phyloP scores from a whole-genome alignment of 148 eudicot genomes.

The Silene latifolia region DNA sequence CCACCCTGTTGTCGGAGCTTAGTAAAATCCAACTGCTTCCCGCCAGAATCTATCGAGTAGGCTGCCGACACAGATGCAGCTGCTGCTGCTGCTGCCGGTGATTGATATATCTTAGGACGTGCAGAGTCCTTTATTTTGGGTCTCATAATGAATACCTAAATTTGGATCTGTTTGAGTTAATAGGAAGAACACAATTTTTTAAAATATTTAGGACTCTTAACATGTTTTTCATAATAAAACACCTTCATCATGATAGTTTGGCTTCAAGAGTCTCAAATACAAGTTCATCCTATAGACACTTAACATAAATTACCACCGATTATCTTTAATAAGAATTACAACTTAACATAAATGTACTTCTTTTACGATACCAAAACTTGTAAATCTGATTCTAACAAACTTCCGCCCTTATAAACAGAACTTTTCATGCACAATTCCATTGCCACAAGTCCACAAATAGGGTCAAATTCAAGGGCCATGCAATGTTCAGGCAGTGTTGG shows the following conservation, averaged over 20 bases:
- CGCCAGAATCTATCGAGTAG: slow-evolving; percentile 50
- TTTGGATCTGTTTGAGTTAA: not conserved
- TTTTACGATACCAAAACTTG: not conserved
- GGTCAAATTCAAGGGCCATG: not conserved
- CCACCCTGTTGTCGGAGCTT: slow-evolving; percentile 19
- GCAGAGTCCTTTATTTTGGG: slow-evolving; percentile 62
- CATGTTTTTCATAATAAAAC: not conserved
- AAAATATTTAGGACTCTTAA: not conserved
- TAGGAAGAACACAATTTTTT: not conserved
- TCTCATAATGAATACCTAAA: slow-evolving; percentile 80
- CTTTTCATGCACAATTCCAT: not conserved
- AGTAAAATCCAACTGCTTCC: slow-evolving; percentile 33
- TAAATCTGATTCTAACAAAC: not conserved
- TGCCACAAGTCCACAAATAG: not conserved
- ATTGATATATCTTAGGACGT: slow-evolving; percentile 73
- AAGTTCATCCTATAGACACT: not conserved
- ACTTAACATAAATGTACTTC: not conserved
- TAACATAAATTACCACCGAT: not conserved
- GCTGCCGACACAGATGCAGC: slow-evolving; percentile 99
- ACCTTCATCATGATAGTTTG: not conserved
- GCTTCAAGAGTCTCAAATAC: too few relatives aligned
- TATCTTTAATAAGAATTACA: not conserved
- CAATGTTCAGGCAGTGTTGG: not conserved
- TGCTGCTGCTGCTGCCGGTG: slow-evolving; percentile 96
- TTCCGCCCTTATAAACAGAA: not conserved